phyloP scores from a whole-genome alignment of 768 basidiomycete genomes.

The Heimioporus sp. region DNA sequence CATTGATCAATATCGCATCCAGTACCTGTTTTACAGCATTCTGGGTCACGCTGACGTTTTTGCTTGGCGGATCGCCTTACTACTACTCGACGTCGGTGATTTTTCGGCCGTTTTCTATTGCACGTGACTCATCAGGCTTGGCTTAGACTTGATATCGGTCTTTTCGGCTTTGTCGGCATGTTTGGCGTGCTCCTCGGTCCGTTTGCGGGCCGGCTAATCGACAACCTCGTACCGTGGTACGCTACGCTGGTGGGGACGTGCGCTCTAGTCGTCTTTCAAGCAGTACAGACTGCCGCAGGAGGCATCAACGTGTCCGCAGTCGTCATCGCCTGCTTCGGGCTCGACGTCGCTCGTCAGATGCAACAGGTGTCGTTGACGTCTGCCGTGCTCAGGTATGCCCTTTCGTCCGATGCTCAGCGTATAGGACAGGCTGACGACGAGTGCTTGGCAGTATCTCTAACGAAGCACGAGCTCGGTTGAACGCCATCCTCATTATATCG shows the following conservation, averaged over 20 bases:
- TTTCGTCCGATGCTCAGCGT: not conserved
- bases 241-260: slow-evolving; percentile 59
- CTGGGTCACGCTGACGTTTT: slow-evolving; percentile 79
- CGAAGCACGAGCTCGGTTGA: slow-evolving; percentile 65
- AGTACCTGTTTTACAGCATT: slow-evolving; percentile 60
- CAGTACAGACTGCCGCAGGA: slow-evolving; percentile 66
- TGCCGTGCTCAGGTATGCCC: slow-evolving; percentile 51
- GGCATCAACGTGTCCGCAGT: slow-evolving; percentile 70
- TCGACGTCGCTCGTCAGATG: slow-evolving; percentile 75
- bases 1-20: slow-evolving; percentile 56
- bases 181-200: slow-evolving; percentile 71
- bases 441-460: slow-evolving; percentile 29
- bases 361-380: slow-evolving; percentile 67
- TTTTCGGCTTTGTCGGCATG: slow-evolving; percentile 74
- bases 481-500: slow-evolving; percentile 72
- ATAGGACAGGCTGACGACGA: slow-evolving; percentile 1
- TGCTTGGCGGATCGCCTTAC: slow-evolving; percentile 76
- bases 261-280: slow-evolving; percentile 49
- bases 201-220: slow-evolving; percentile 64
- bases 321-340: slow-evolving; percentile 62
- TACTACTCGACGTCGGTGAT: slow-evolving; percentile 61
- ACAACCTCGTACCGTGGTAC: slow-evolving; percentile 75
- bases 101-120: not conserved
- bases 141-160: slow-evolving; percentile 55
- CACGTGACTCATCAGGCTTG: not conserved